Evolutionary conservation across 805 yeast genomes (phyloP), one percentile per base, ranked within the genome.

Genomic region (Wickerhamiella vanderwaltii): DNA sequence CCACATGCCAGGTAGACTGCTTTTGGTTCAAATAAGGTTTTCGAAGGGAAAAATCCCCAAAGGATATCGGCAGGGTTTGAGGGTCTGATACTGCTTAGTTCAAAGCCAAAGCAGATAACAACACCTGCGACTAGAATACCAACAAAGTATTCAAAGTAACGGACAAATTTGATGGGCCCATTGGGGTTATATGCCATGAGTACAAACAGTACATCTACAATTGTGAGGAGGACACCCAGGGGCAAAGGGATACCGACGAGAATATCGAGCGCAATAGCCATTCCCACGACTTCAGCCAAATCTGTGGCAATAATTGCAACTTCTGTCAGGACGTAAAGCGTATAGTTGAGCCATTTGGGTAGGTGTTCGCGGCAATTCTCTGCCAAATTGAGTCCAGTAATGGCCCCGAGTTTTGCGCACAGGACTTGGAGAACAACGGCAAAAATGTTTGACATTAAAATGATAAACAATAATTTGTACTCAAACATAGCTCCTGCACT

Each of bases 261-360:
- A 45, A 86, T 83, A 50, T 83, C 77, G 39, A 86, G 65, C 0
- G 94, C 75, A 36, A 86, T 82, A 9, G 95, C 95, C 3, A 94
- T 80, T 2, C 96, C 96, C 6, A 86, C 88, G 9, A 86, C 95
- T 59, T 86, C 96, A 1, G 95, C 95, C 52, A 86, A 63, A 57
- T 86, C 96, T 0, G 96, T 86, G 7, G 94, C 94, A 26, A 86
- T 78, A 47, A 86, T 86, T 2, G 95, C 94, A 18, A 83, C 51
- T 53, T 86, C 95, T 0, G 95, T 85, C 51, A 81, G 68, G 1
- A 72, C 56, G 56, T 85, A 86, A 4, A 85, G 62, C 3, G 68
- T 48, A 30, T 73, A 48, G 52, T 83, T 82, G 52, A 81, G 57
- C 74, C 79, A 74, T 19, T 59, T 59, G 0, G 93, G 86, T 23